Percentiles rank a stretch among this genome's conserved stretches.
Evolutionary conservation across 202 grass and related monocot species (phyloP).

Genomic region (Alloteropsis angusta): DNA sequence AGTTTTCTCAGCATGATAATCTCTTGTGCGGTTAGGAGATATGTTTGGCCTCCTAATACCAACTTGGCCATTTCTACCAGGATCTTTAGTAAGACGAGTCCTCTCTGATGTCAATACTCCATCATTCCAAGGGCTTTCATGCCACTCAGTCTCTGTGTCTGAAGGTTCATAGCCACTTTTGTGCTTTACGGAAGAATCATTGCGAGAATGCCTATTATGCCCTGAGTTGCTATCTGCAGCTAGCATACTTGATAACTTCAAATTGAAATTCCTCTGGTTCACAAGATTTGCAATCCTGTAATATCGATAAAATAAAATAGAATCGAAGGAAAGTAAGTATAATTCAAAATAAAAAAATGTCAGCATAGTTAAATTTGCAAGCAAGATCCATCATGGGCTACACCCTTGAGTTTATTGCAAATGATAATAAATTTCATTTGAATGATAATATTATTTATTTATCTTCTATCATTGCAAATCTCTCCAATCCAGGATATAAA

Average conservation of each 20-base stretch:
- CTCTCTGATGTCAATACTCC: slow-evolving; percentile 35
- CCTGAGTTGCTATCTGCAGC: slow-evolving; percentile 32
- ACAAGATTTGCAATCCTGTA: slow-evolving; percentile 11
- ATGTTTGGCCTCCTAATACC: slow-evolving; percentile 34
- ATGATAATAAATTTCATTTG: too few relatives aligned
- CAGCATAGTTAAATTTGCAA: neutral
- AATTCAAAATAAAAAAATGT: neutral
- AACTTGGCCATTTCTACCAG: slow-evolving; percentile 28
- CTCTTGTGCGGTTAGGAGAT: slow-evolving; percentile 32
- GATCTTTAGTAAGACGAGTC: slow-evolving; percentile 28
- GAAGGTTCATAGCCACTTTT: slow-evolving; percentile 77
- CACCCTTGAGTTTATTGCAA: too few relatives aligned
- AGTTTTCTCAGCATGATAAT: slow-evolving; percentile 27
- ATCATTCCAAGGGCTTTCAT: slow-evolving; percentile 70
- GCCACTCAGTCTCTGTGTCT: slow-evolving; percentile 73
- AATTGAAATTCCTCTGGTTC: slow-evolving; percentile 6
- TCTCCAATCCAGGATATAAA: neutral
- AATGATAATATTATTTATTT: neutral
- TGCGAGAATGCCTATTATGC: slow-evolving; percentile 29
- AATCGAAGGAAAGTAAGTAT: neutral
- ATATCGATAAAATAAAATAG: slow-evolving; percentile 9
- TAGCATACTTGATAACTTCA: slow-evolving; percentile 34
- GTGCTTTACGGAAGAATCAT: slow-evolving; percentile 24
- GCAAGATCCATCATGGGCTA: neutral
- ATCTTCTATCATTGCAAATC: neutral